Evolutionary conservation across 805 yeast species (phyloP), one percentile per base, ranked within the genome.

Genomic region (Cyberlindnera meyerae): DNA sequence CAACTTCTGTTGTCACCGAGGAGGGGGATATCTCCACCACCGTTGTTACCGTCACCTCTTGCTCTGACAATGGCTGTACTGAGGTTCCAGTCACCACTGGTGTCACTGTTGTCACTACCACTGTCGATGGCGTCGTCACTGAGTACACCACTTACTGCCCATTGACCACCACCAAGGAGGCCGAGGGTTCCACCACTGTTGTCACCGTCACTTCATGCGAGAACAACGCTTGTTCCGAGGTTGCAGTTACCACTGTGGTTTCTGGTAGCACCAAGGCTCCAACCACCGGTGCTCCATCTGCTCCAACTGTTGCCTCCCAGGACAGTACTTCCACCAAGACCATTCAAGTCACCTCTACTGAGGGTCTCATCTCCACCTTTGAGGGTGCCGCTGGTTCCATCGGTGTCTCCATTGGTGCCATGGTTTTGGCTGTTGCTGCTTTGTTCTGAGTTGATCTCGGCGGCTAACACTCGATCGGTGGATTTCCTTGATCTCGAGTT

Each of bases 121-220:
- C 70, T 24, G 44, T 54, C 24, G 21, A 34, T 11, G 51, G 45
- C 33, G 50, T 43, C 4, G 57, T 33, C 31, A 70, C 70, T 11
- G 51, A 52, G 16, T 71, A 60, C 58, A 62, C 69, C 14, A 65
- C 70, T 8, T 63, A 62, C 55, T 63, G 68, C 41, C 70, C 70
- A 28, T 42, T 55, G 25, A 49, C 57, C 26, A 42, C 18, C 26
- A 27, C 16, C 11, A 25, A 29, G 20, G 18, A 11, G 14, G 25
- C 22, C 7, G 15, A 30, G 17, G 30, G 25, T 5, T 27, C 39
- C 5, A 62, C 65, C 38, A 61, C 67, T 33, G 42, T 58, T 34
- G 60, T 61, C 17, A 60, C 51, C 2, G 31, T 64, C 45, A 61
- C 66, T 32, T 53, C 60, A 24, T 62, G 67, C 50, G 24, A 7